Base-by-base conservation (phyloP, 495 filamentous ascomycete species). In the Hypoxylon trugodes region DNA sequence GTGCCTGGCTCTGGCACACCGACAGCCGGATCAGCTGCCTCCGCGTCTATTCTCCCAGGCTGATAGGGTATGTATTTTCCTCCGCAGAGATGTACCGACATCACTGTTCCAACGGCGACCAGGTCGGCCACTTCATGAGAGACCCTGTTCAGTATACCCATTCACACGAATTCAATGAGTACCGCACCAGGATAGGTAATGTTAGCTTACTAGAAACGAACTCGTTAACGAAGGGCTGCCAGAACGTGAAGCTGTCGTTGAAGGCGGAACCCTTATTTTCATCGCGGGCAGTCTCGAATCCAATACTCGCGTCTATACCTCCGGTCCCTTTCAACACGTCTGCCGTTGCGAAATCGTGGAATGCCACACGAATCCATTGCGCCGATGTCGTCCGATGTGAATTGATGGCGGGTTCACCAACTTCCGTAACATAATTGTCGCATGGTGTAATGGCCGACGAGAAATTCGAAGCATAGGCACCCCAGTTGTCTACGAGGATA, bases 341-440 rank as follows among this genome's bases (percentile, higher is more conserved):
- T 5, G 74, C 77, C 4, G 76, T 80, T n/a, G 76, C 74, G 66
- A 82, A 82, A 61, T 84, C 81, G 63, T 84, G 81, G 59, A 84
- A 83, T 33, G 74, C 76, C n/a, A 78, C 75, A 18, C 81, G 74
- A 32, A 84, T 59, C 79, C 78, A 83, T 73, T 84, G 79, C 15
- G 81, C 79, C 1, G 81, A 69, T 7, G 80, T 73, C 38, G 75
- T 75, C 26, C 78, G 73, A 24, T 74, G 78, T 12, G 77, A 71
- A 8, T 73, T 75, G 13, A 74, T 69, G 41, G 73, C 70, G 1
- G 76, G 74, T 26, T 61, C 65, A 2, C 69, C 69, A 9, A 64
- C 58, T 35, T 71, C 48, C 9, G 69, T 71, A 16, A 71, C 69
- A 13, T 69, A 71, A 22, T 63, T 65, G 5, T 69, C 65, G 51